Evolutionary conservation across 2,329 filamentous ascomycete species (phyloP), one percentile per base, ranked within the genome.

Genomic region (Zymoseptoria pseudotritici): DNA sequence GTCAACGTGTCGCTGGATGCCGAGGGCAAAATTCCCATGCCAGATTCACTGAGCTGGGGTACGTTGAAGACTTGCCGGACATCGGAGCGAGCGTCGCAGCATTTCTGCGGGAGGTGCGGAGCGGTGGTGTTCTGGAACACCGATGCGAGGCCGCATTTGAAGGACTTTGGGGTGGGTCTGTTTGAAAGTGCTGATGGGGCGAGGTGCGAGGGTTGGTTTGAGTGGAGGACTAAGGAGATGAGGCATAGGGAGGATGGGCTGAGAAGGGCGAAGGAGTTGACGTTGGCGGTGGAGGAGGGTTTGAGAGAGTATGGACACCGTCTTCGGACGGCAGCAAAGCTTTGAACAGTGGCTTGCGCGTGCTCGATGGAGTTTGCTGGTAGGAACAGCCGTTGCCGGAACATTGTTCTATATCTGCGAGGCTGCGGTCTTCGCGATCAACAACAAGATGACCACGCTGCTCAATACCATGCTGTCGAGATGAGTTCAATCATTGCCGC

Each of bases 91-190:
- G 80, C 84, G 2, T 73, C 75, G 46, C 79, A 86, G 19, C 82
- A 86, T 50, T 89, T 88, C 65, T 89, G 86, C 68, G 72, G 73
- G 1, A 66, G 59, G 1, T 89, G 86, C 67, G 86, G 86, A 1
- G 85, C 87, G 0, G 84, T 80, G 0, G 77, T 85, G 2, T 88
- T 87, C 66, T 88, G 83, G 82, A 79, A 82, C 65, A 79, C 80
- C 57, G 72, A 76, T 5, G 74, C 75, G 60, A 75, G 84, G 36
- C 78, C 81, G 0, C 77, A 79, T 4, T 68, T 89, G 20, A 76
- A 89, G 19, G 85, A 89, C 71, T 80, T 89, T 6, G 87, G 84
- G 61, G 80, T 81, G 6, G 86, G 86, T 0, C 50, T 71, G 49
- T 69, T 88, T 4, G 74, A 76, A 36, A 77, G 78, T 0, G 59